Base-by-base conservation (phyloP, 2,329 filamentous ascomycete species). In the Penicillium sp. region DNA sequence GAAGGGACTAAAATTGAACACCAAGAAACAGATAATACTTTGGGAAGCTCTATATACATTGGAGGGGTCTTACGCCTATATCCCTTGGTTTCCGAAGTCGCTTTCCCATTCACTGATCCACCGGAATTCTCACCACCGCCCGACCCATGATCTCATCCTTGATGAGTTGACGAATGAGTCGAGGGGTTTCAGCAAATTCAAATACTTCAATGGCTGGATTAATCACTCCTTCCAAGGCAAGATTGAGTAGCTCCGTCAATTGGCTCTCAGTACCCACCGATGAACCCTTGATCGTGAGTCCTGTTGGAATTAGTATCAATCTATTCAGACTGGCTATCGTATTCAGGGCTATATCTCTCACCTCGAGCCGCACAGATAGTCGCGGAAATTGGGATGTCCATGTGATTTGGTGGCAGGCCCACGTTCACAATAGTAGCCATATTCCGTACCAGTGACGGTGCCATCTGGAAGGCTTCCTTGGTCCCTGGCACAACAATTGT, bases 331-430 rank as follows among this genome's bases (percentile, higher is more conserved):
- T 6, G 6, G 1, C 13, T 48, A 14, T 8, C 9, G 16, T 11
- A 22, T 6, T 4, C 19, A 11, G 39, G 39, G 11, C 5, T 19
- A 19, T 22, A 41, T 41, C 26, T 39, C 63, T 58, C 45, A 67
- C 63, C 63, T 64, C 65, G 54, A 11, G 64, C 65, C n/a, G 65
- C 63, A 48, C 65, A 67, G 3, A 65, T 11, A 1, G 65, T 67
- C 5, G 63, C 63, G 16, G 64, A 67, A 37, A 67, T 55, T 0
- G 65, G 65, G 26, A 67, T 48, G 13, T 66, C 56, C 29, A 68
- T 56, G 6, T 64, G 58, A 56, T 67, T 68, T 5, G 47, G 56
- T 2, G 65, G 65, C 45, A 68, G 46, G 1, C 61, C 65, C 9
- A 67, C 65, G 52, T 54, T 57, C 6, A 68, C 58, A 51, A 68